Evolutionary conservation across 148 eudicot genomes (phyloP).

Genomic region (Camellia japonica): DNA sequence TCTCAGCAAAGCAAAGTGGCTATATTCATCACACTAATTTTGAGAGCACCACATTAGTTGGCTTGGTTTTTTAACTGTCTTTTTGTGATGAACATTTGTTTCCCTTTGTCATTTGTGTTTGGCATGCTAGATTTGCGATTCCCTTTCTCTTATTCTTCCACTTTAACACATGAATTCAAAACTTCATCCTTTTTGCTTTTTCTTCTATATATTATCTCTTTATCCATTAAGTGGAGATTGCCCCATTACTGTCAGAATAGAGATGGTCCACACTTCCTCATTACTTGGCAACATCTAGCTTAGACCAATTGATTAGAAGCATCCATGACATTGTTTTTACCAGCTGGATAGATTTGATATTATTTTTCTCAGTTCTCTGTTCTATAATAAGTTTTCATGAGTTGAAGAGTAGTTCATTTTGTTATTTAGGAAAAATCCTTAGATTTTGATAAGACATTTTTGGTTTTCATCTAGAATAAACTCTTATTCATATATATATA

Average conservation of each 20-base stretch:
- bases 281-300: too few relatives aligned
- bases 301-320: background rate
- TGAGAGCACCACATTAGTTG: background rate
- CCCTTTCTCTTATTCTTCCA: background rate
- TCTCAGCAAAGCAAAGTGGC: background rate
- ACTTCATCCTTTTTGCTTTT: background rate
- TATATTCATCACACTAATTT: background rate
- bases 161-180: background rate
- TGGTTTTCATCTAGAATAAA: conserved; percentile 2
- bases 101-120: background rate
- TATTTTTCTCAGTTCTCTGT: background rate
- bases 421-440: background rate
- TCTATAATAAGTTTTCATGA: background rate
- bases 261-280: background rate
- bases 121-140: background rate
- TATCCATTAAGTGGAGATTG: background rate
- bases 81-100: background rate
- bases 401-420: background rate
- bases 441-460: background rate
- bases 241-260: background rate
- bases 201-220: background rate
- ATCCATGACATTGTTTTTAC: background rate
- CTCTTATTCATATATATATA: background rate
- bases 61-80: background rate
- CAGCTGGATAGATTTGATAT: background rate